Evolutionary conservation across 139 green algal genomes (phyloP), one percentile per base, ranked within the genome.

Genomic region (Pleodorina starrii): DNA sequence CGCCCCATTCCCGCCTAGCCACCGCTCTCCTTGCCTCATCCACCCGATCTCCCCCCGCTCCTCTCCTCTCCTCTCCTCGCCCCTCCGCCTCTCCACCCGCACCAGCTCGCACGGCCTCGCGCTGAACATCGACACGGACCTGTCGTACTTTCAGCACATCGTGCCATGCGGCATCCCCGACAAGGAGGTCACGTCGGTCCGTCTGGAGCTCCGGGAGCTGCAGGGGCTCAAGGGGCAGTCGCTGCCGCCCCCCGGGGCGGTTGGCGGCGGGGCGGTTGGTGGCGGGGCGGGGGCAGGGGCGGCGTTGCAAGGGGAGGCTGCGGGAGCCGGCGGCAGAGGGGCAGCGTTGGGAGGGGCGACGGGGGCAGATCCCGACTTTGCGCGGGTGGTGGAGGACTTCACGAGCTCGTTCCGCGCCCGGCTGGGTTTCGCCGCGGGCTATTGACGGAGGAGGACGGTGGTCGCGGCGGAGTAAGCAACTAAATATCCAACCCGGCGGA

Each of bases 51-150:
- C n/a, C n/a, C n/a, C n/a, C n/a, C n/a, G n/a, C n/a, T n/a, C 76
- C 48, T 32, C 25, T 36, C 3, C 6, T 14, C 27, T 32, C 59
- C n/a, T 38, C 35, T n/a, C n/a, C n/a, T n/a, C n/a, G n/a, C n/a
- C n/a, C n/a, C n/a, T n/a, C n/a, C n/a, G n/a, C n/a, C n/a, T n/a
- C n/a, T n/a, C n/a, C n/a, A n/a, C n/a, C n/a, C n/a, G n/a, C n/a
- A n/a, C n/a, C 90, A 94, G 88, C 57, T 95, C 90, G 36, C 97
- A 99, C 89, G 97, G 97, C 17, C 43, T 98, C 2, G 98, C 98
- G 2, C 91, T 99, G 35, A 99, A 99, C 83, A 91, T 97, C 0
- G 80, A 32, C 66, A 94, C 95, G 10, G 94, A 98, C 89, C 92
- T 99, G 19, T 43, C 48, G 5, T 90, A 77, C 9, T 99, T 97